Evolutionary conservation across 192 early-diverging fungal species (phyloP).

Genomic region (Coemansia sp.): DNA sequence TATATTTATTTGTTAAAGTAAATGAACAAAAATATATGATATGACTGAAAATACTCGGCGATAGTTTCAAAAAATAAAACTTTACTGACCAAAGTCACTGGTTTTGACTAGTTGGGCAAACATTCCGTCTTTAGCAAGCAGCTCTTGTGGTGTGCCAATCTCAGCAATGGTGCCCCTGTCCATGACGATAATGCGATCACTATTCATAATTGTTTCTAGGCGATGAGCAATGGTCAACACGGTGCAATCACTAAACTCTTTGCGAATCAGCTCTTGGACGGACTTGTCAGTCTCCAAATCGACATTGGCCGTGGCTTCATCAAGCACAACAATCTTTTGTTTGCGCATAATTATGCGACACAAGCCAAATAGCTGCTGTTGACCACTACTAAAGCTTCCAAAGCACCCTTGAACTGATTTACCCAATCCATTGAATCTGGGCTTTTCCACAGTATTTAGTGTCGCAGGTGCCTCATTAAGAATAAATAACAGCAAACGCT

Average conservation of each 20-base stretch:
- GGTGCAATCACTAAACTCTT: conserved; percentile 44
- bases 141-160: conserved; percentile 58
- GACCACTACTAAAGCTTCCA: conserved; percentile 39
- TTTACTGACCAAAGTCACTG: conserved; percentile 2
- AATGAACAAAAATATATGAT: neutral
- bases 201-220: conserved; percentile 66
- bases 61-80: neutral
- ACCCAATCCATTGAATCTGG: neutral
- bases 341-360: conserved; percentile 61
- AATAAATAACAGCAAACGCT: conserved; percentile 7
- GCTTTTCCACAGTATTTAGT: neutral
- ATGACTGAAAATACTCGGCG: neutral
- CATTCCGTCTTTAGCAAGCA: conserved; percentile 49
- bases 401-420: neutral
- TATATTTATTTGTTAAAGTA: neutral
- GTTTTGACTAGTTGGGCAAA: conserved; percentile 8
- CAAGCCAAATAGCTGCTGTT: conserved; percentile 67
- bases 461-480: neutral
- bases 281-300: conserved; percentile 46
- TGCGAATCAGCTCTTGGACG: conserved; percentile 47
- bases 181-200: conserved; percentile 71
- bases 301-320: conserved; percentile 37
- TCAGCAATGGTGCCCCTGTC: conserved; percentile 67
- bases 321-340: conserved; percentile 32
- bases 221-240: conserved; percentile 73